Evolutionary conservation across 1,284 basidiomycete species (phyloP).

Genomic region (Leccinum angustisporum): DNA sequence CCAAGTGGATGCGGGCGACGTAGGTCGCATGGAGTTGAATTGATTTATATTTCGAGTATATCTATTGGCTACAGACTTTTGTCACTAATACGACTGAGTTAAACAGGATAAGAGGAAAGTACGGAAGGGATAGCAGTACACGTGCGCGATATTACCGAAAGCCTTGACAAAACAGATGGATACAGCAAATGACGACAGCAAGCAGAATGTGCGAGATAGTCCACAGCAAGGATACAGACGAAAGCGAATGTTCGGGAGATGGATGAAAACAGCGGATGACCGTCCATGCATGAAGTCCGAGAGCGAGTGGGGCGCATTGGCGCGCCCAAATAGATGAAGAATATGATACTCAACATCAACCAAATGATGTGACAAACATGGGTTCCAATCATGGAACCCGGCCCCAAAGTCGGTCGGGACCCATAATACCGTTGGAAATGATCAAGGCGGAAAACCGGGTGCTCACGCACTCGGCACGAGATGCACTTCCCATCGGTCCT

Average conservation of each 20-base stretch:
- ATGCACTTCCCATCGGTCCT: slow-evolving; percentile 28
- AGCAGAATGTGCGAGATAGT: slow-evolving; percentile 7
- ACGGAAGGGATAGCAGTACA: not conserved
- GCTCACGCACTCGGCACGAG: slow-evolving; percentile 22
- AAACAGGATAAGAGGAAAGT: not conserved
- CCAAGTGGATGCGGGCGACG: not conserved
- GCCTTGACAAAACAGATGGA: slow-evolving; percentile 7
- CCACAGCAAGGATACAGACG: slow-evolving; percentile 15
- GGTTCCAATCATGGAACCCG: slow-evolving; percentile 22
- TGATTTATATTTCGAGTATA: not conserved
- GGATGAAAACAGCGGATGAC: slow-evolving; percentile 6
- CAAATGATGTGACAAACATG: not conserved
- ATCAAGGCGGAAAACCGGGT: no score
- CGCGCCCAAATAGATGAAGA: slow-evolving; percentile 18
- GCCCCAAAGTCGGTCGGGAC: slow-evolving; percentile 5
- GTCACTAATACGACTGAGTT: not conserved
- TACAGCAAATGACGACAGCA: slow-evolving; percentile 19
- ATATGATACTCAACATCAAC: slow-evolving; percentile 18
- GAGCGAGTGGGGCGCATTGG: not conserved
- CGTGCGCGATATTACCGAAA: slow-evolving; percentile 3
- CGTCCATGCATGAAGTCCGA: slow-evolving; percentile 20
- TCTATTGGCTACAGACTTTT: slow-evolving; percentile 11
- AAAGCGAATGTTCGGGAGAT: slow-evolving; percentile 2
- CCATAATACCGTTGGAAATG: slow-evolving; percentile 7
- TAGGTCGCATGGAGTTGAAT: not conserved